Conservation (phyloP, 441 rosid genomes). For the Corymbia citriodora region DNA sequence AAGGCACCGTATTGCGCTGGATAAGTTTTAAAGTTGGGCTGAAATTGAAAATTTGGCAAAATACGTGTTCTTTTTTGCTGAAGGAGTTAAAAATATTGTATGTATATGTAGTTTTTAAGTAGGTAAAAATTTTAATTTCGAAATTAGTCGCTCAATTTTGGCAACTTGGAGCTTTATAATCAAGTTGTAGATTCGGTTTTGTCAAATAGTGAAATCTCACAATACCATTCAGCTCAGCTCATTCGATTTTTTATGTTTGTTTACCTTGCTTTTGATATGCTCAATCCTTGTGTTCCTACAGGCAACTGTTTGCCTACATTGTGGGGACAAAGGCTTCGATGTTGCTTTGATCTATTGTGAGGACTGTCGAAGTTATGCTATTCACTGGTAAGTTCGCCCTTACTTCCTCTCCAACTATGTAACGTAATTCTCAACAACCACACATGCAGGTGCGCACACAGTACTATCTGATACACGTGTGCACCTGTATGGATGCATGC, state of each 20-base stretch:
- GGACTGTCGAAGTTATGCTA: slow-evolving; percentile 25
- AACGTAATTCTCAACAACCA: neutral
- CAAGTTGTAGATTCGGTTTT: neutral
- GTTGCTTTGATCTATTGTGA: slow-evolving; percentile 40
- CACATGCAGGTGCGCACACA: neutral
- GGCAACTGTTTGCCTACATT: slow-evolving; percentile 43
- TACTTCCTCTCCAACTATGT: neutral
- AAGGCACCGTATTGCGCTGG: neutral
- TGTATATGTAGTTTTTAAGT: neutral
- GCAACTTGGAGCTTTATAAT: neutral
- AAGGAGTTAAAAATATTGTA: neutral
- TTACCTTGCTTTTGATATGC: neutral
- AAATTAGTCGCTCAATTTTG: neutral
- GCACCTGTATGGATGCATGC: neutral
- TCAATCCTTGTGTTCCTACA: slow-evolving; percentile 4
- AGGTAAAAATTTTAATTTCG: neutral
- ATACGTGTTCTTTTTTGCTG: neutral
- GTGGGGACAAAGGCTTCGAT: slow-evolving; percentile 49
- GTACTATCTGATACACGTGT: neutral
- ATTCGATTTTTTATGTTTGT: neutral
- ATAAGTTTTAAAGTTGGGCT: neutral
- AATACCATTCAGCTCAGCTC: neutral
- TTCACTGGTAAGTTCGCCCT: slow-evolving; percentile 39
- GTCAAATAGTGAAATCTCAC: neutral
- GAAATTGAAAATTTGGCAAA: neutral